These are phyloP conservation scores for Pichia sporocuriosa DNA, from an alignment of 805 yeast genomes.

Conservation along the genomic window DNA sequence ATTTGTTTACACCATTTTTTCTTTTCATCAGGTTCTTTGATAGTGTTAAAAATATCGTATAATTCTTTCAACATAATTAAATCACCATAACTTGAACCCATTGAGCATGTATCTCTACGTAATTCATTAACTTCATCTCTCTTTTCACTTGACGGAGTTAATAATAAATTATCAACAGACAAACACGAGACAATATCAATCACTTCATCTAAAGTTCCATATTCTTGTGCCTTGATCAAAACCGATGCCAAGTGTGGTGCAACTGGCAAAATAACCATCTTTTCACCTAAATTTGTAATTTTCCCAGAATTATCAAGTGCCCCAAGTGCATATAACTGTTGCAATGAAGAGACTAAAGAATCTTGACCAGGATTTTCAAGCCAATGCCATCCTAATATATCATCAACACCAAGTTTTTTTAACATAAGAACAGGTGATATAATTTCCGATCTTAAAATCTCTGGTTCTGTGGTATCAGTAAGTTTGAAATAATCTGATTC, in stretches of 20 bases:
- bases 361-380: slow-evolving; percentile 82
- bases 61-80: slow-evolving; percentile 75
- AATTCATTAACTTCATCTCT: slow-evolving; percentile 80
- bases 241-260: slow-evolving; percentile 92
- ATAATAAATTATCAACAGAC: slow-evolving; percentile 80
- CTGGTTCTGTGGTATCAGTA: slow-evolving; percentile 84
- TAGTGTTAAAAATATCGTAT: slow-evolving; percentile 46
- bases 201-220: slow-evolving; percentile 47
- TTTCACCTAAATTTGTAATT: slow-evolving; percentile 71
- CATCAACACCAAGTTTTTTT: slow-evolving; percentile 76
- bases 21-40: slow-evolving; percentile 46
- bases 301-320: slow-evolving; percentile 75
- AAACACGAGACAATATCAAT: slow-evolving; percentile 88
- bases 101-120: slow-evolving; percentile 60
- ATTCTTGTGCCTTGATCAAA: slow-evolving; percentile 58
- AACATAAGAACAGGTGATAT: slow-evolving; percentile 78
- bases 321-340: slow-evolving; percentile 67
- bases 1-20: slow-evolving; percentile 80
- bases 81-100: slow-evolving; percentile 78
- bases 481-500: slow-evolving; percentile 61
- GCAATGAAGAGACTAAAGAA: slow-evolving; percentile 67
- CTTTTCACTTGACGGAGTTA: slow-evolving; percentile 71
- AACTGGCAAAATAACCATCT: slow-evolving; percentile 84
- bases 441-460: slow-evolving; percentile 80
- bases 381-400: slow-evolving; percentile 87